Evolutionary conservation across 2,329 filamentous ascomycete genomes (phyloP).

Genomic region (Didymella keratinophila): DNA sequence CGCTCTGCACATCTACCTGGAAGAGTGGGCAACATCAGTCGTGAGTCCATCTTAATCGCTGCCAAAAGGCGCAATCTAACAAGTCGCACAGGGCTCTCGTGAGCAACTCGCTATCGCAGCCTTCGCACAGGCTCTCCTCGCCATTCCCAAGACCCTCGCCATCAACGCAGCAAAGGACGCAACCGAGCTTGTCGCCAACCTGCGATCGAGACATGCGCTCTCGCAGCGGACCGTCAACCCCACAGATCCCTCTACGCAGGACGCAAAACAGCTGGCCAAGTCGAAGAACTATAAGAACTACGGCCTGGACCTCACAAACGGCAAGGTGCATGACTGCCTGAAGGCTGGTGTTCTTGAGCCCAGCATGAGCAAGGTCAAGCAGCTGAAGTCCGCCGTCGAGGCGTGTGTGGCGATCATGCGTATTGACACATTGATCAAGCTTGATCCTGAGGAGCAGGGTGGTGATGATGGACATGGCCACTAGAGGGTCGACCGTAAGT

Average conservation of each 20-base stretch:
- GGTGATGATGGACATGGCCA: constrained; percentile 88
- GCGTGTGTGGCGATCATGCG: constrained; percentile 99
- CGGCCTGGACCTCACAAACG: constrained; percentile 86
- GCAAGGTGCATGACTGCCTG: constrained; percentile 89
- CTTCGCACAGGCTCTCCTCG: constrained; percentile 91
- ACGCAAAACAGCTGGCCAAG: constrained; percentile 87
- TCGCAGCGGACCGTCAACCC: constrained; percentile 82
- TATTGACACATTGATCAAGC: constrained; percentile 97
- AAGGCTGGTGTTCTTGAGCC: constrained; percentile 97
- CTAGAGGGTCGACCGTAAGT: constrained; percentile 50
- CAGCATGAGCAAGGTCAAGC: constrained; percentile 96
- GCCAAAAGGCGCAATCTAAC: constrained; percentile 8
- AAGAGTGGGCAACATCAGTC: constrained; percentile 97
- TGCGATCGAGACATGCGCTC: constrained; percentile 91
- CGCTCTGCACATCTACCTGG: constrained; percentile 98
- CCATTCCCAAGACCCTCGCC: constrained; percentile 95
- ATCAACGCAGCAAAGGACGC: constrained; percentile 97
- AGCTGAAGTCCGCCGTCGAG: constrained; percentile 98
- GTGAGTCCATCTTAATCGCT: constrained; percentile 56
- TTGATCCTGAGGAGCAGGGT: constrained; percentile 85
- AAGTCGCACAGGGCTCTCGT: constrained; percentile 70
- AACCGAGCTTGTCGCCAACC: constrained; percentile 92
- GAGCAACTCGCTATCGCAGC: constrained; percentile 98
- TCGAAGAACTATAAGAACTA: constrained; percentile 99
- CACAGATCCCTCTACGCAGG: constrained; percentile 69